Percentiles rank a stretch among this genome's conserved stretches.
Evolutionary conservation across 257 asterid species (phyloP).

Genomic region (Apocynum venetum): DNA sequence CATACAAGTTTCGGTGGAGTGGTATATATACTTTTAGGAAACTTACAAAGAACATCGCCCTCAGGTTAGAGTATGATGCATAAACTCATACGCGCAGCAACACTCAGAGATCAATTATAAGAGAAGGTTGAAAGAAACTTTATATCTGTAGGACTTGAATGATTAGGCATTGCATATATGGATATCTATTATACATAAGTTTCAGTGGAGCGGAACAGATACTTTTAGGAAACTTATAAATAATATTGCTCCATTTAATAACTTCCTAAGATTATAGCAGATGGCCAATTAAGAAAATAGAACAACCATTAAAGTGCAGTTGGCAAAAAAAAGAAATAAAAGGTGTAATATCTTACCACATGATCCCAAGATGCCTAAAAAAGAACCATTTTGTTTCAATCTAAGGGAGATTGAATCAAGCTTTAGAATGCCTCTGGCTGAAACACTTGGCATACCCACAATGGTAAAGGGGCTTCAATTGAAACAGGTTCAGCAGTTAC

Average conservation of each 20-base stretch:
- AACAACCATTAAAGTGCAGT: neutral
- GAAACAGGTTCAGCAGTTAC: conserved; percentile 47
- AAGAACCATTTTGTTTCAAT: neutral
- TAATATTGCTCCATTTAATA: neutral
- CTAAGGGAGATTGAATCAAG: conserved; percentile 3
- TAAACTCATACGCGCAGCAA: no score
- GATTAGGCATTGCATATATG: neutral
- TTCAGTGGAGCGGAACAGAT: neutral
- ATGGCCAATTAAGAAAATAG: neutral
- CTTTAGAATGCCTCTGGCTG: conserved; percentile 15
- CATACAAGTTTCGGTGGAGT: no score
- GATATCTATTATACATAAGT: neutral
- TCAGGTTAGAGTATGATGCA: no score
- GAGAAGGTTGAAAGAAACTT: neutral
- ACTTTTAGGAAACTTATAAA: neutral
- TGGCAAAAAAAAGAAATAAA: no score
- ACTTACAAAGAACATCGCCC: no score
- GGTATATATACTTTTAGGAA: no score
- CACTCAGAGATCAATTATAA: no score
- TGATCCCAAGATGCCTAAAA: neutral
- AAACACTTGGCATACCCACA: conserved; percentile 53
- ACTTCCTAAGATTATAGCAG: neutral
- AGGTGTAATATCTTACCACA: neutral
- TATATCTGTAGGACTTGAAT: neutral
- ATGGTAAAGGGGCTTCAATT: conserved; percentile 73